Evolutionary conservation across 441 rosid genomes (phyloP), one percentile per base, ranked within the genome.

Genomic region (Gossypium gossypioides): DNA sequence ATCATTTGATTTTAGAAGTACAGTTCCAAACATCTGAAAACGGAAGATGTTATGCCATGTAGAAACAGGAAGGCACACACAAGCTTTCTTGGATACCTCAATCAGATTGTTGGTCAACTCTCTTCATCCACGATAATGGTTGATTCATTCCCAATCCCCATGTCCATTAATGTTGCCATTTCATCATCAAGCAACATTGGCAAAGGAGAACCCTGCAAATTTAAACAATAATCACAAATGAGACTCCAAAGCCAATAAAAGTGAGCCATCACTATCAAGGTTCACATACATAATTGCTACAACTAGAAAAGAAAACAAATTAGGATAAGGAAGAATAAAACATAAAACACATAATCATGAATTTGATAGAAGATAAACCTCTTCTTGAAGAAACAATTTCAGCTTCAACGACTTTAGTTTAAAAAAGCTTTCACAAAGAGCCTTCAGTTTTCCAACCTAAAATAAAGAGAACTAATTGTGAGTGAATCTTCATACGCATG

Each of bases 391-490:
- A 78, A 81, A 88, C 55, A 95, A 44, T 74, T 82, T 89, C 61
- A 82, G 83, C 83, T 81, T 86, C 71, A 78, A 61, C 0, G 86
- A 81, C 84, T 83, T 86, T 68, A 92, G 88, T 67, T 86, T 91
- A 83, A 88, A 91, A 77, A 92, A 85, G 67, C 81, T 91, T 78
- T 89, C 96, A 78, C 94, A 91, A 21, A 95, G 86, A 54, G 81
- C 83, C 78, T 88, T 95, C 27, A 95, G 81, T 87, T 89, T 95
- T 76, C 94, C 97, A 69, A 91, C 86, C 97, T 92, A 79, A 60
- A 63, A 74, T 13, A 54, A 67, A 65, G 6, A 4, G 29, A 46
- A 32, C 4, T 1, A 46, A 2, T 59, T 52, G 6, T 21, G 73
- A 27, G 46, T 46, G 69, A 68, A 52, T 37, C 55, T 64, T 21